These are phyloP conservation scores for Picochlorum sp. DNA, from an alignment of 139 green algal genomes.

Conservation along the genomic window DNA sequence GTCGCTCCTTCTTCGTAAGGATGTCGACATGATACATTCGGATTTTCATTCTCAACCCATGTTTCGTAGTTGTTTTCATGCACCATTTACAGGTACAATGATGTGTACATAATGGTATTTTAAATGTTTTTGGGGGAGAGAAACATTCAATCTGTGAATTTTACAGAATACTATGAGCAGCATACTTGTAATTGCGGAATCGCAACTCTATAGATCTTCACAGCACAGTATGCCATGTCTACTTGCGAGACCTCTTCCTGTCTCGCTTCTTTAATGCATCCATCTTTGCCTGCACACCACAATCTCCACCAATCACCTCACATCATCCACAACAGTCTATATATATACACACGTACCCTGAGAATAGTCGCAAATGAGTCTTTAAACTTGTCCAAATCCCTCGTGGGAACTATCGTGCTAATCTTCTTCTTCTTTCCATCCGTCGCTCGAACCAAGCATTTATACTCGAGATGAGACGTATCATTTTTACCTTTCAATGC, in stretches of 20 bases:
- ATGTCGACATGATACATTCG: too few relatives aligned
- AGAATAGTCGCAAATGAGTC: conserved; percentile 57
- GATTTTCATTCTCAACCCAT: too few relatives aligned
- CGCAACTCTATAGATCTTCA: too few relatives aligned
- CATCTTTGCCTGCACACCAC: conserved; percentile 42
- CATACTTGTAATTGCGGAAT: too few relatives aligned
- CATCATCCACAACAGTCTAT: not conserved
- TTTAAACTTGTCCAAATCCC: conserved; percentile 48
- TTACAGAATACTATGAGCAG: too few relatives aligned
- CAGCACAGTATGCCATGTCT: not conserved
- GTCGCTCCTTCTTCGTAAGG: too few relatives aligned
- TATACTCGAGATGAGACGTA: conserved; percentile 20
- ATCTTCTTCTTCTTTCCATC: conserved; percentile 75
- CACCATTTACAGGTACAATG: too few relatives aligned
- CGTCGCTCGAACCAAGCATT: conserved; percentile 62
- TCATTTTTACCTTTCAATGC: conserved; percentile 18
- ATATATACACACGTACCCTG: conserved; percentile 19
- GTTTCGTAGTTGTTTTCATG: too few relatives aligned
- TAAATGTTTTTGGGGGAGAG: too few relatives aligned
- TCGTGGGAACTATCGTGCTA: conserved; percentile 40
- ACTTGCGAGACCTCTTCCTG: conserved; percentile 14
- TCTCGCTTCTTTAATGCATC: conserved; percentile 49
- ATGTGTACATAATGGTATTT: too few relatives aligned
- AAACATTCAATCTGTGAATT: too few relatives aligned
- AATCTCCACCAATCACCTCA: not conserved